Evolutionary conservation across 495 filamentous ascomycete genomes (phyloP).

Genomic region (Chaetomium fimeti): DNA sequence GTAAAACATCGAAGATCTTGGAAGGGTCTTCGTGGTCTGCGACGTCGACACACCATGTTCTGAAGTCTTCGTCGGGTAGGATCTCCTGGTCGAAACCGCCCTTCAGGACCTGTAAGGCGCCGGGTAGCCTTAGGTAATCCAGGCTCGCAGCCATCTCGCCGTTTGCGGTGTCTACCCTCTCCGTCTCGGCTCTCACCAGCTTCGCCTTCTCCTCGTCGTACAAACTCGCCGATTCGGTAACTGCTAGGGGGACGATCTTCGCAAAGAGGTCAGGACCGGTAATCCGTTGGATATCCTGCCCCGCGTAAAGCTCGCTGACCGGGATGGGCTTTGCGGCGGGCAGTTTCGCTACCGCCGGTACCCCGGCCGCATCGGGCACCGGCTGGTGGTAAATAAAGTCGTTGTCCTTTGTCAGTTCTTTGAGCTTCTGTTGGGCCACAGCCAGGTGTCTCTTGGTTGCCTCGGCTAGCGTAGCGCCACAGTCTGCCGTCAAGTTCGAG

Average conservation of each 20-base stretch:
- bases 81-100: conserved; percentile 90
- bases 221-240: conserved; percentile 92
- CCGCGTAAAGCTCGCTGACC: conserved; percentile 92
- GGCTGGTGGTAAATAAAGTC: conserved; percentile 97
- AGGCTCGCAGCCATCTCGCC: conserved; percentile 93
- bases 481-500: conserved; percentile 80
- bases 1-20: conserved; percentile 72
- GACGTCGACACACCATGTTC: conserved; percentile 89
- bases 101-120: conserved; percentile 85
- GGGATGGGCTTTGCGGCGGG: conserved; percentile 98
- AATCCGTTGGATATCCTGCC: conserved; percentile 93
- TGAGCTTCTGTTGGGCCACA: conserved; percentile 75
- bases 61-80: conserved; percentile 84
- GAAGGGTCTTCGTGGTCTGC: conserved; percentile 72
- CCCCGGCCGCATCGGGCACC: conserved; percentile 76
- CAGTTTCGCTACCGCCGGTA: conserved; percentile 81
- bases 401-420: conserved; percentile 82
- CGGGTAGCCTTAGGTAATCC: conserved; percentile 88
- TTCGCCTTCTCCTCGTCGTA: conserved; percentile 99
- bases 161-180: conserved; percentile 85
- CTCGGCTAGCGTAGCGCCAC: conserved; percentile 68
- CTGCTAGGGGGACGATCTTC: conserved; percentile 92
- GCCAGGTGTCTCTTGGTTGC: conserved; percentile 78
- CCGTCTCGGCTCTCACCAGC: conserved; percentile 86
- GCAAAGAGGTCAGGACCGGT: conserved; percentile 97